These are phyloP conservation scores for Aspergillus sp. DNA, from an alignment of 2,329 filamentous ascomycete species.

Conservation along the genomic window DNA sequence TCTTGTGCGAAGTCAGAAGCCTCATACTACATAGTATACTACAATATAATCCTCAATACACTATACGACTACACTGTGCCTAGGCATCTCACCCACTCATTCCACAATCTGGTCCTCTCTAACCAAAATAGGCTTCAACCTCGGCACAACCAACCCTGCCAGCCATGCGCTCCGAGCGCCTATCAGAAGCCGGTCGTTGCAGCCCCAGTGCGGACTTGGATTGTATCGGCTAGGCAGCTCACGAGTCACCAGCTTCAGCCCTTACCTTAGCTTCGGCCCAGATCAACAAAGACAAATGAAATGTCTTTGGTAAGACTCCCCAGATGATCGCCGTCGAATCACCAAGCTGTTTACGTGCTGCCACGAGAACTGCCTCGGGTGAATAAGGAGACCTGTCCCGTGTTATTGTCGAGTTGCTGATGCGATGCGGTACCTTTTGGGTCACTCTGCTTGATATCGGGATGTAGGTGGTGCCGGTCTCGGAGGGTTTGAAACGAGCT, in stretches of 20 bases:
- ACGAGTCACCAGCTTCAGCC: not conserved
- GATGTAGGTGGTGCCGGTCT: not conserved
- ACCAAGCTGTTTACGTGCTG: slow-evolving; percentile 5
- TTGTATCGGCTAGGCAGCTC: too few species aligned
- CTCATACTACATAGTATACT: too few species aligned
- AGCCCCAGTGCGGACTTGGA: too few species aligned
- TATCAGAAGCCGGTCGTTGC: not conserved
- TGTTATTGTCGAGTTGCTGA: slow-evolving; percentile 15
- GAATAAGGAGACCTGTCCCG: slow-evolving; percentile 29
- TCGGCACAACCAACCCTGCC: slow-evolving; percentile 9
- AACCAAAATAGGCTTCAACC: slow-evolving; percentile 10
- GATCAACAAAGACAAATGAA: not conserved
- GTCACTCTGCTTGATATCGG: not conserved
- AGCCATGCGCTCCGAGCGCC: slow-evolving; percentile 15
- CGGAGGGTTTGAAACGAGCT: not conserved
- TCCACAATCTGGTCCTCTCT: not conserved
- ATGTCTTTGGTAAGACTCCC: not conserved
- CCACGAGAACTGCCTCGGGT: slow-evolving; percentile 37
- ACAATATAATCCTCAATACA: too few species aligned
- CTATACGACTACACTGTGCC: not conserved
- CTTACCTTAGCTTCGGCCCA: not conserved
- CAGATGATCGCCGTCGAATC: slow-evolving; percentile 8
- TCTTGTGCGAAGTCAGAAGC: too few species aligned
- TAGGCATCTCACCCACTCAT: slow-evolving; percentile 4
- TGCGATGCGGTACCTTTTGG: not conserved